Conservation (phyloP, 2,329 filamentous ascomycete species). For the Epichloe glyceriae region DNA sequence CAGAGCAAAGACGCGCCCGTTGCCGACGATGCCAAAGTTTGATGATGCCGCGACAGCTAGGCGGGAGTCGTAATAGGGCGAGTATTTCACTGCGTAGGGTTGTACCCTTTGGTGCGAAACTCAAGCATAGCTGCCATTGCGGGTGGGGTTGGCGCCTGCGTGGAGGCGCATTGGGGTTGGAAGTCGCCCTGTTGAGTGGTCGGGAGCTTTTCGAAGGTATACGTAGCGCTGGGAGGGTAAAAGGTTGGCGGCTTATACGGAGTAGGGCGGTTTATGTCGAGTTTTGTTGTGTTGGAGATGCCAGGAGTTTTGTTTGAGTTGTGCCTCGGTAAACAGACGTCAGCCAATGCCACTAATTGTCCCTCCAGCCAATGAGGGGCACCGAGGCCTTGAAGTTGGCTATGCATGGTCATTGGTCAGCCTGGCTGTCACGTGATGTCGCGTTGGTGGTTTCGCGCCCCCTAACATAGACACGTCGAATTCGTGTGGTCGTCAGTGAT, state of each 20-base stretch:
- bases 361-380: too few relatives aligned
- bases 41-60: slow-evolving; percentile 82
- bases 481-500: background rate
- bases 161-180: slow-evolving; percentile 10
- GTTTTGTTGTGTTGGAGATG: background rate
- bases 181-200: background rate
- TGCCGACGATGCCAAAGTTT: slow-evolving; percentile 95
- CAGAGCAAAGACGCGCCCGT: slow-evolving; percentile 78
- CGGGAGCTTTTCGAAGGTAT: background rate
- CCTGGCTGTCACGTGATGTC: slow-evolving; percentile 1
- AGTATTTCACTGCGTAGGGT: slow-evolving; percentile 96
- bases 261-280: too few relatives aligned
- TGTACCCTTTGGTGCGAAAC: slow-evolving; percentile 85
- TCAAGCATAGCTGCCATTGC: slow-evolving; percentile 65
- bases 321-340: slow-evolving; percentile 5
- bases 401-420: background rate
- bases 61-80: slow-evolving; percentile 91
- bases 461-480: background rate
- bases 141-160: slow-evolving; percentile 1
- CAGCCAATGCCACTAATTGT: background rate
- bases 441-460: background rate
- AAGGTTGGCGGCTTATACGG: background rate
- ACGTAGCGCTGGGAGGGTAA: background rate
- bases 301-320: slow-evolving; percentile 12
- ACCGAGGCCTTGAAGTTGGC: background rate